Base-by-base conservation (phyloP, 2,329 filamentous ascomycete species). In the Hymenoscyphus occultus region DNA sequence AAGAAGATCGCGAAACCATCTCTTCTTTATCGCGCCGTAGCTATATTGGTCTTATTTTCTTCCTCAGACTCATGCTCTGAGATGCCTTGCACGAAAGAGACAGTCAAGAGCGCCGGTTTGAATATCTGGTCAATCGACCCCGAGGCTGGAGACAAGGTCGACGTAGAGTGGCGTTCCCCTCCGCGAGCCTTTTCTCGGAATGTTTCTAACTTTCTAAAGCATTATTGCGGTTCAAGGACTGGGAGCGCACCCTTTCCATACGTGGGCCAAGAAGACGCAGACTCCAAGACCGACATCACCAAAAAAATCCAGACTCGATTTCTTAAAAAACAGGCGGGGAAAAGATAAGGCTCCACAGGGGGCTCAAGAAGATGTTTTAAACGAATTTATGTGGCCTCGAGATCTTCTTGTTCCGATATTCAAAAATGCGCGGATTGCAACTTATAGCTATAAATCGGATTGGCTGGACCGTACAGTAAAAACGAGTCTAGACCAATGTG, bases 391-490 rank as follows among this genome's bases (percentile, higher is more conserved):
- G 65, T 70, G 65, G 67, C 32, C 63, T 31, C 60, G 65, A 45
- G 67, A 70, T 48, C 54, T 65, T 39, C 61, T 67, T 10, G 67
- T 67, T 31, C 68, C 67, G 16, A 35, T 35, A 39, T 68, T 68
- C 39, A 51, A 58, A 48, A 57, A 68, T 60, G 67, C 63, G 19
- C 62, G 68, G 35, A 64, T 68, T 28, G 66, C 66, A 7, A 68
- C 67, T 1, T 69, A 69, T 63, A 68, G 67, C 48, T 70, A 70
- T 58, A 62, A 70, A 59, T 70, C 67, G 13, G 67, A 67, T 39
- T 68, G 62, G 65, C 63, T 42, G 56, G 63, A 67, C 62, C 60
- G 48, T 9, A 32, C 5, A 13, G 59, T 70, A 13, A 67, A 67
- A 59, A 67, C 63, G 1, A 68, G 40, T 48, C 62, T 70, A 16